Base-by-base conservation (phyloP, 1,284 basidiomycete species). In the Pseudozyma thailandica region DNA sequence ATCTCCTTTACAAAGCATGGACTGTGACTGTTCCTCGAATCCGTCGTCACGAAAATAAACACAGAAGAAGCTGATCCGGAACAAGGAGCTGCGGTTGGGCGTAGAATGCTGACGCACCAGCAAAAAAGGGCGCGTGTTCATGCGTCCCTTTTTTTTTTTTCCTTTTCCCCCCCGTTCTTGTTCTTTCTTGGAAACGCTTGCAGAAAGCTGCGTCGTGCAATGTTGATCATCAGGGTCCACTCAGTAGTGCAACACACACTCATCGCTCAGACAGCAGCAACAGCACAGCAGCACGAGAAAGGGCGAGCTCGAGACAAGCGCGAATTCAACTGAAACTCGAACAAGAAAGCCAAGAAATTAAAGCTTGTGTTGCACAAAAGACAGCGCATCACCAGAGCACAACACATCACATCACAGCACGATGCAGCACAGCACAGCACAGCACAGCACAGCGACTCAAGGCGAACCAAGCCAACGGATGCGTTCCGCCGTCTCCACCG, bases 381-480 rank as follows among this genome's bases (percentile, higher is more conserved):
- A 18, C 6, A n/a, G n/a, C 35, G 12, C 10, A 13, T 6, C 35
- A 12, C n/a, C n/a, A 6, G 35, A 38, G n/a, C 35, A 9, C 6
- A 12, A 23, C n/a, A n/a, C n/a, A n/a, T n/a, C n/a, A n/a, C n/a
- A n/a, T n/a, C n/a, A n/a, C n/a, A n/a, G n/a, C n/a, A n/a, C n/a
- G n/a, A n/a, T n/a, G n/a, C n/a, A n/a, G 37, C 37, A 38, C 37
- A 13, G 37, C 37, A 18, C 37, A 38, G n/a, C 37, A 38, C 37
- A 13, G 37, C 37, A 38, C 37, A 38, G n/a, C 37, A 38, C 9
- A 13, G 37, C 8, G 37, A n/a, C 15, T 7, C 30, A 15, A 31
- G 30, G 15, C 30, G 30, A n/a, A n/a, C 30, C 8, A 15, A 31
- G 7, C 30, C 7, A 31, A 8, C 37, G 37, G 37, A 15, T 38